These are phyloP conservation scores for Cryptosporidium andersoni DNA, from an alignment of 169 alveolate genomes.

Conservation along the genomic window DNA sequence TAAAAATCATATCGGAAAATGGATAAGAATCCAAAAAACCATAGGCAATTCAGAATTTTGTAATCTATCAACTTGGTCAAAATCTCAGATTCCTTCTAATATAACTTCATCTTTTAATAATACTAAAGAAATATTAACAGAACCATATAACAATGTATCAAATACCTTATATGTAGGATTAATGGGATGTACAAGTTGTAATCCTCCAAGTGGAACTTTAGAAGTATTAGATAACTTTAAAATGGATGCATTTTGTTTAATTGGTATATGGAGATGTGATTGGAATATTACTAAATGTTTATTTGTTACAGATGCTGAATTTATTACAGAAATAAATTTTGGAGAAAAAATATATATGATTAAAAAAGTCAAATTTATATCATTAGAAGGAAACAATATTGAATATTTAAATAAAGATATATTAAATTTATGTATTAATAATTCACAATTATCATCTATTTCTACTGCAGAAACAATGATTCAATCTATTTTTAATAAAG, in stretches of 20 bases:
- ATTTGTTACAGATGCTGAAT: conserved; percentile 59
- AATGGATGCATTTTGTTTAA: conserved; percentile 30
- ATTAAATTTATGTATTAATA: background rate
- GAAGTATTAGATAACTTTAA: background rate
- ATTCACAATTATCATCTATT: conserved; percentile 4
- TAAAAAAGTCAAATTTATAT: conserved; percentile 8
- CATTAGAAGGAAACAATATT: background rate
- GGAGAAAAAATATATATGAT: conserved; percentile 48
- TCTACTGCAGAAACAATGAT: conserved; percentile 51
- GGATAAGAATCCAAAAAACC: conserved; percentile 21
- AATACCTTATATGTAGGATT: conserved; percentile 33
- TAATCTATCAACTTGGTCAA: background rate
- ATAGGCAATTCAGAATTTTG: background rate
- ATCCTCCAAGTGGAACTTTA: conserved; percentile 1
- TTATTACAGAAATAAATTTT: conserved; percentile 45
- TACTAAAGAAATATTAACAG: background rate
- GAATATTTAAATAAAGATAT: conserved; percentile 4
- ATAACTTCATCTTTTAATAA: background rate
- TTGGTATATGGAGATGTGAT: conserved; percentile 65
- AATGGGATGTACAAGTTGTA: conserved; percentile 53
- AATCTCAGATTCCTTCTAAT: background rate
- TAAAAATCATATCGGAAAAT: conserved; percentile 31
- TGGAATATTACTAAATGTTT: conserved; percentile 50
- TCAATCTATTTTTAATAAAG: conserved; percentile 51
- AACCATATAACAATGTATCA: background rate